These are phyloP conservation scores for Scortechinia acanthostroma DNA, from an alignment of 2,329 filamentous ascomycete genomes.

Conservation along the genomic window DNA sequence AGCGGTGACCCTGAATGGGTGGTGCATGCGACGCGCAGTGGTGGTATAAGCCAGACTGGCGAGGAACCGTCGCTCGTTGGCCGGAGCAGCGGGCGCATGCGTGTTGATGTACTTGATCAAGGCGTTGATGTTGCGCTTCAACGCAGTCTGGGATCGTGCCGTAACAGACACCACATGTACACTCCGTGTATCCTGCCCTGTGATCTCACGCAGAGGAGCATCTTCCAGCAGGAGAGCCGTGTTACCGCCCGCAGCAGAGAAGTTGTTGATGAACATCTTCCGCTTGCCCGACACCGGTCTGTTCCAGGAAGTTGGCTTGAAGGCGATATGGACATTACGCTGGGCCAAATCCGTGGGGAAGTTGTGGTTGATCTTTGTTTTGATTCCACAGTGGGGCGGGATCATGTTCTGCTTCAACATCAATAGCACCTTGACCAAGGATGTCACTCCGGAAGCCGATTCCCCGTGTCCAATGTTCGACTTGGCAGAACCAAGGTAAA, in stretches of 20 bases:
- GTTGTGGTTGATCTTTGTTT: conserved; percentile 32
- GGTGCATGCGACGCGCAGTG: conserved; percentile 33
- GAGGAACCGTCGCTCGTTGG: conserved; percentile 9
- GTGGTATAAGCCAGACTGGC: conserved; percentile 37
- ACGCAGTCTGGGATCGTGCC: conserved; percentile 13
- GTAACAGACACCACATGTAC: conserved; percentile 34
- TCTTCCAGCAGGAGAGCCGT: conserved; percentile 39
- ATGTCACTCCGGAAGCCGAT: conserved; percentile 20
- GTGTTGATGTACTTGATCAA: conserved; percentile 24
- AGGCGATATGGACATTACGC: conserved; percentile 28
- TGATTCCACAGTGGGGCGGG: conserved; percentile 38
- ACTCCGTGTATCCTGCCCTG: conserved; percentile 14
- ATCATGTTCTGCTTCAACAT: conserved; percentile 21
- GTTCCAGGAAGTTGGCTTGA: conserved; percentile 22
- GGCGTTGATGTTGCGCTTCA: conserved; percentile 25
- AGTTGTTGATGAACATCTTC: conserved; percentile 37
- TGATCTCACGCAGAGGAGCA: conserved; percentile 16
- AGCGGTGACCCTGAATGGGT: conserved; percentile 16
- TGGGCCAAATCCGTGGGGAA: conserved; percentile 29
- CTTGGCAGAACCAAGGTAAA: conserved; percentile 36
- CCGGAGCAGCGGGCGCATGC: conserved; percentile 16
- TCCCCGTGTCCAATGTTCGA: conserved; percentile 36
- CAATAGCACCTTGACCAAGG: conserved; percentile 11
- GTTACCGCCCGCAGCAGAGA: conserved; percentile 43
- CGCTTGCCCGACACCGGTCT: conserved; percentile 16